A percentile compares a stretch with the other conserved stretches of the same genome.
These are phyloP conservation scores for Aspergillus sp. DNA, from an alignment of 2,329 filamentous ascomycete species.

Conservation along the genomic window DNA sequence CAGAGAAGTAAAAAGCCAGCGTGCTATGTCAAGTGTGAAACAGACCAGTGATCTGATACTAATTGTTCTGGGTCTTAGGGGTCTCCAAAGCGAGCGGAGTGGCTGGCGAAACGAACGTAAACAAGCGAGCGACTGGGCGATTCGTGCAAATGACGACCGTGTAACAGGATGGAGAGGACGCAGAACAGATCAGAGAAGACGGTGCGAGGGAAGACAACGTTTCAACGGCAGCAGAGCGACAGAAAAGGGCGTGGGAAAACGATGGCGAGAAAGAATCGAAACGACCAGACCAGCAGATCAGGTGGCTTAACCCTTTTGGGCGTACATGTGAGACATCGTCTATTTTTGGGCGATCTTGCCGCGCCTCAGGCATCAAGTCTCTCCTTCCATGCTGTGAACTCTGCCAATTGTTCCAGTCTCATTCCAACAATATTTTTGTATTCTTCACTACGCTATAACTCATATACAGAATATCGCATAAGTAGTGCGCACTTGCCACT, in stretches of 20 bases:
- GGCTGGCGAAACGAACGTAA: constrained; percentile 13
- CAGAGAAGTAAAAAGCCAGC: not conserved
- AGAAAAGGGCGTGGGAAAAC: constrained; percentile 9
- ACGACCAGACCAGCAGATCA: constrained; percentile 12
- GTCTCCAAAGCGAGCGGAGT: constrained; percentile 14
- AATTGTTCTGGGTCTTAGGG: constrained; percentile 8
- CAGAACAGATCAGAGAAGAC: not conserved
- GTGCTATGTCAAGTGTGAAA: constrained; percentile 15
- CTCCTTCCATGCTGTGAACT: not conserved
- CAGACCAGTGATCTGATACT: constrained; percentile 20
- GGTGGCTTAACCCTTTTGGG: constrained; percentile 17
- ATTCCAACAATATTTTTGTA: not conserved
- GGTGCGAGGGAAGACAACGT: not conserved
- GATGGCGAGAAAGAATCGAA: constrained; percentile 13
- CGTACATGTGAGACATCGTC: constrained; percentile 21
- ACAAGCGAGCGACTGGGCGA: constrained; percentile 25
- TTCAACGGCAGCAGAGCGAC: constrained; percentile 7
- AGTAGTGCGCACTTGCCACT: not conserved
- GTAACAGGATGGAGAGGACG: not conserved
- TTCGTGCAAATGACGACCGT: not conserved
- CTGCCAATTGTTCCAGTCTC: not conserved
- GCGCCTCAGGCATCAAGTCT: constrained; percentile 13
- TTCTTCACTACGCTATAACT: not conserved
- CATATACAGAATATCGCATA: not conserved
- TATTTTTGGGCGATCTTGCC: constrained; percentile 21